Base-by-base conservation (phyloP, 2,329 filamentous ascomycete species). In the Madurella fahalii region DNA sequence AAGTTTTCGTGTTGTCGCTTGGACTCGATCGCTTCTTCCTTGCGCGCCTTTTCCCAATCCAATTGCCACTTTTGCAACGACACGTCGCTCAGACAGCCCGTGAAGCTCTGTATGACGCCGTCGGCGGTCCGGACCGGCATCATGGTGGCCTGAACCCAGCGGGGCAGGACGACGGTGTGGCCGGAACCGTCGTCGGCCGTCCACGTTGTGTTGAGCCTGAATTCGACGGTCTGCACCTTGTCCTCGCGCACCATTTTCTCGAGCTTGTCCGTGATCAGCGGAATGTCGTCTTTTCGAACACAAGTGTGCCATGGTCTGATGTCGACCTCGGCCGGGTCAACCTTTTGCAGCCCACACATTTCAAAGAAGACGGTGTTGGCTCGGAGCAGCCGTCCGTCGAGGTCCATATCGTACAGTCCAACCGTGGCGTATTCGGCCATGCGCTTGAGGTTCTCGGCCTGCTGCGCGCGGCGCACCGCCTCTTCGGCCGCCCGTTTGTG, bases 1-100 rank as follows among this genome's bases (percentile, higher is more conserved):
- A 91, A 91, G 59, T 88, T 88, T 63, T 92, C 87, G 65, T 93
- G 89, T 65, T 89, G 86, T 5, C 85, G 73, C 63, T 80, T 82
- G 31, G 78, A 77, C 63, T 83, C 79, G 25, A 83, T 76, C 1
- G 81, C 81, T 53, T 83, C 78, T 42, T 79, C 77, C 65, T 77
- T 80, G 48, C 72, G 73, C 61, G 72, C 67, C 50, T 72, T 76
- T 61, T 78, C 78, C 47, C 71, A 72, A 58, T 75, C 77, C n/a
- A 76, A 68, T 66, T 78, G 78, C 74, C 72, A 79, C 56, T 74
- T 78, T 56, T 76, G 77, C 60, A 73, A 64, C 9, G 72, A 80
- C 9, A 77, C 77, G 60, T 78, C 77, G 56, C 71, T 77, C 34
- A 77, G 65, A 45, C 74, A 80, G 30, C 78, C 78, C 1, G 73